Base-by-base conservation (phyloP, 1,284 basidiomycete genomes). In the Filobasidium uniguttulatum region DNA sequence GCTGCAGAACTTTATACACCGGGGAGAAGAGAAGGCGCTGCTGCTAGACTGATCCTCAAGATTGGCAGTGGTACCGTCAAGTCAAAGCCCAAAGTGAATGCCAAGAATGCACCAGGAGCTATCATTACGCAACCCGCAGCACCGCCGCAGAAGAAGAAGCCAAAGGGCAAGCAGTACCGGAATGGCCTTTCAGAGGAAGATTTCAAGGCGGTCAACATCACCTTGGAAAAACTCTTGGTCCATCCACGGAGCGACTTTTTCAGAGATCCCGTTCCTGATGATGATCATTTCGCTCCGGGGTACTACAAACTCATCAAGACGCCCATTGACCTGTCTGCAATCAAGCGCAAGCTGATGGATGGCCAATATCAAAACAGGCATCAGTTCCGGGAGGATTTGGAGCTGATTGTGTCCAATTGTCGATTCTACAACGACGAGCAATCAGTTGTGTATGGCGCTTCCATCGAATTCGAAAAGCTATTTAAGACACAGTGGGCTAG, bases 311-410 rank as follows among this genome's bases (percentile, higher is more conserved):
- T 93, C 52, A 85, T 99, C 69, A 85, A 85, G 66, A 75, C 82
- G 14, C 93, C 94, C 0, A 97, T 98, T 86, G 94, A 99, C 65
- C 73, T 98, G 10, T 81, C 81, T 44, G 91, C 90, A 0, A 85
- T 93, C 72, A 74, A 75, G 17, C 84, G 84, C 49, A 97, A 94
- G 68, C 72, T 98, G 19, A 81, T 88, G 60, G 79, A 77, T 53
- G 89, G 89, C 0, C 60, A 65, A 47, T 98, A 97, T 71, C 77
- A 79, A 54, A 79, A 86, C 60, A 80, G 90, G 20, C 80, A 82
- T 62, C 82, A 76, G 19, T 93, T 97, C 63, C 81, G 83, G 59
- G 73, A 76, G n/a, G 93, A 99, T 67, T 85, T 98, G 65, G 80
- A 77, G 50, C 76, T 94, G 41, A 86, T 98, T 77, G 77, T 91